These are phyloP conservation scores for Viola pubescens DNA, from an alignment of 441 rosid genomes.

Conservation along the genomic window DNA sequence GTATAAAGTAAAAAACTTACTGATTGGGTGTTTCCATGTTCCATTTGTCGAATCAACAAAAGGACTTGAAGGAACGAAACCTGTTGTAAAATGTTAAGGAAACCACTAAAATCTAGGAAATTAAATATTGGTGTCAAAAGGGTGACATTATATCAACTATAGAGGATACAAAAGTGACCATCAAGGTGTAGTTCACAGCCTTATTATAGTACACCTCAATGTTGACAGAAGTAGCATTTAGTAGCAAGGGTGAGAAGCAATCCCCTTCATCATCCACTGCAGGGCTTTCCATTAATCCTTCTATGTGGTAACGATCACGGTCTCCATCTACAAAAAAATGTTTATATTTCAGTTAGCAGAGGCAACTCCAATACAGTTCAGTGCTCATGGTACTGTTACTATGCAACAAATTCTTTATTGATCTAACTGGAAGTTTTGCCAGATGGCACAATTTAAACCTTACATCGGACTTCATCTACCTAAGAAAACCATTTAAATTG, in stretches of 20 bases:
- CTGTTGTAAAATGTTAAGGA: constrained; percentile 62
- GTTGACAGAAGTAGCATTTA: constrained; percentile 90
- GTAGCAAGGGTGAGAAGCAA: constrained; percentile 78
- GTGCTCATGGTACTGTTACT: background rate
- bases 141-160: constrained; percentile 1
- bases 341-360: too few species aligned
- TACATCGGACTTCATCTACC: too few species aligned
- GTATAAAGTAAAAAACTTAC: constrained; percentile 38
- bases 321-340: constrained; percentile 52
- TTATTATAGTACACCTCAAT: constrained; percentile 90
- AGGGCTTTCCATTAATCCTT: constrained; percentile 94
- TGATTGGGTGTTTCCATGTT: constrained; percentile 93
- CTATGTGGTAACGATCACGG: constrained; percentile 64
- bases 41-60: constrained; percentile 92
- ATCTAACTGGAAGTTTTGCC: too few species aligned
- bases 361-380: background rate
- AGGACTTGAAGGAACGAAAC: constrained; percentile 95
- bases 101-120: constrained; percentile 17
- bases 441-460: too few species aligned
- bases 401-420: background rate
- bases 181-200: constrained; percentile 97
- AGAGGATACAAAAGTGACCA: constrained; percentile 99
- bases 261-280: constrained; percentile 86
- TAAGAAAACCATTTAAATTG: background rate
- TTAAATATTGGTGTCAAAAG: constrained; percentile 11